phyloP scores from a whole-genome alignment of 306 rosid species.

The Gleditsia sinensis region DNA sequence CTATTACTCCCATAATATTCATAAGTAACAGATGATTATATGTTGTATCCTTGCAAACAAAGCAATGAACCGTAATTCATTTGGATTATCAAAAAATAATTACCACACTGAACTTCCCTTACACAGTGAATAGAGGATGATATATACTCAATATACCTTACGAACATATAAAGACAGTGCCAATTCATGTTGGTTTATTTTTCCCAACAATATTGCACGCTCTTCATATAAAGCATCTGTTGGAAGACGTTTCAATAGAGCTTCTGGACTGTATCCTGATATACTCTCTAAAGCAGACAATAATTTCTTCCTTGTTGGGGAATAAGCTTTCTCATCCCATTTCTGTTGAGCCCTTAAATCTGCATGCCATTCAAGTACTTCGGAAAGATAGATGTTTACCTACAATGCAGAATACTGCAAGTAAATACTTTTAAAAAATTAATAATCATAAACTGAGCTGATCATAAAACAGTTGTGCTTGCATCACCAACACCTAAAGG shows the following conservation, averaged over 20 bases:
- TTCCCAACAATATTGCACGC: constrained; percentile 89
- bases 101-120: constrained; percentile 3
- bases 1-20: constrained; percentile 27
- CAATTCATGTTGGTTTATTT: constrained; percentile 96
- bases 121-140: background rate
- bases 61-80: constrained; percentile 25
- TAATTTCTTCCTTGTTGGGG: constrained; percentile 82
- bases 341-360: constrained; percentile 70
- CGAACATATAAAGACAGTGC: constrained; percentile 91
- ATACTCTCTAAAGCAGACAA: constrained; percentile 82
- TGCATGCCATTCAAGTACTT: constrained; percentile 89
- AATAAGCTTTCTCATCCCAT: constrained; percentile 88
- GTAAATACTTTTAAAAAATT: constrained; percentile 29
- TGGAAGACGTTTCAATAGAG: constrained; percentile 82
- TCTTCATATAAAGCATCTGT: constrained; percentile 89
- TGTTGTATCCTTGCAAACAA: constrained; percentile 7
- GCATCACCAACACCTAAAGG: constrained; percentile 12
- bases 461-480: constrained; percentile 22
- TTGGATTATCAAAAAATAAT: constrained; percentile 24
- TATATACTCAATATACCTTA: constrained; percentile 58
- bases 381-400: constrained; percentile 89
- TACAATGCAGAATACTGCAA: constrained; percentile 46
- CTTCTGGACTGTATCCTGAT: constrained; percentile 87
- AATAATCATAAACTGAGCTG: no score
- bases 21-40: constrained; percentile 19